Evolutionary conservation across 2,329 filamentous ascomycete genomes (phyloP).

Genomic region (Colletotrichum destructivum): DNA sequence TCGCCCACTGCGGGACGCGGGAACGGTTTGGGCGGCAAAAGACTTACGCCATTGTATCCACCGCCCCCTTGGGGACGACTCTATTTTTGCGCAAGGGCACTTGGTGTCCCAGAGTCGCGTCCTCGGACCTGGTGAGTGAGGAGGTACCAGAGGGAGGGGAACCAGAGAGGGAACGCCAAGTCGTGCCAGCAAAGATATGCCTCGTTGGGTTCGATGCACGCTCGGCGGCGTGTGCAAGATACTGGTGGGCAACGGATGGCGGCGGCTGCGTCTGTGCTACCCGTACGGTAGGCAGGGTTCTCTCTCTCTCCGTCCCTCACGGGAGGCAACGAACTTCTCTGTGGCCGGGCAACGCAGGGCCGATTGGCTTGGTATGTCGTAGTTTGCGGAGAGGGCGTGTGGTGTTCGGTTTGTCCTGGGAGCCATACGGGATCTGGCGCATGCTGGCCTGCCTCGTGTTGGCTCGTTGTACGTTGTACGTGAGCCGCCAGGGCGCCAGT

Average conservation of each 20-base stretch:
- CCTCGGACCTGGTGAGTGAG: background rate
- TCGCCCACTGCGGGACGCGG: background rate
- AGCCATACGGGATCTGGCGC: background rate
- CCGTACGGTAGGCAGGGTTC: background rate
- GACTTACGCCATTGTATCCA: conserved; percentile 40
- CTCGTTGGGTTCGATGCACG: conserved; percentile 3
- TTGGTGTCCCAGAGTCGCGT: conserved; percentile 15
- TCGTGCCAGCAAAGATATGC: background rate
- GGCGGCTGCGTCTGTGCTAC: background rate
- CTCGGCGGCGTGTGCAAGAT: background rate
- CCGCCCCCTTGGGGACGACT: conserved; percentile 13
- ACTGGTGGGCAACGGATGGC: background rate
- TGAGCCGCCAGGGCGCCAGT: conserved; percentile 13
- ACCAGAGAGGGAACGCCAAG: background rate
- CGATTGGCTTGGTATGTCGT: conserved; percentile 9
- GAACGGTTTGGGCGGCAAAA: conserved; percentile 27
- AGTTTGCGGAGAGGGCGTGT: conserved; percentile 4
- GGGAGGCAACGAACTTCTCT: conserved; percentile 13
- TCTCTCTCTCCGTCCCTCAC: background rate
- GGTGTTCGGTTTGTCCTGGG: background rate
- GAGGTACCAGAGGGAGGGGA: background rate
- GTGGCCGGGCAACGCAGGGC: conserved; percentile 30
- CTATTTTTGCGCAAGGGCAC: conserved; percentile 29
- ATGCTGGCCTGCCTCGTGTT: conserved; percentile 10
- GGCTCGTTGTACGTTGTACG: background rate